phyloP scores from a whole-genome alignment of 1,139 yeast species.

The Hanseniaspora sp. region DNA sequence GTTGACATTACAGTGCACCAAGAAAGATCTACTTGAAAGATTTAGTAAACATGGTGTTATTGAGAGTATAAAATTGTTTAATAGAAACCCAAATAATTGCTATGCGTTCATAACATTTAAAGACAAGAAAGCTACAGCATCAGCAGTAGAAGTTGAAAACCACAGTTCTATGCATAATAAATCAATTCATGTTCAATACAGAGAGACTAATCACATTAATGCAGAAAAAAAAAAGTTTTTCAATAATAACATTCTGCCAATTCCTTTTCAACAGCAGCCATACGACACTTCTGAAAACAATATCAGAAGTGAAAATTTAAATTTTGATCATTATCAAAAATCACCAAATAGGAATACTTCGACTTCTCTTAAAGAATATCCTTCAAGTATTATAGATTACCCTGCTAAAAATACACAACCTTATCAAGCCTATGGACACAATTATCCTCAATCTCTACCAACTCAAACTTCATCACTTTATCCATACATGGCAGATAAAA shows the following conservation, averaged over 20 bases:
- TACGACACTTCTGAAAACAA: neutral
- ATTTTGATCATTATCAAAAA: no score
- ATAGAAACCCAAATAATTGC: constrained; percentile 39
- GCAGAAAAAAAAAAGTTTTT: constrained; percentile 18
- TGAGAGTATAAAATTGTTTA: constrained; percentile 39
- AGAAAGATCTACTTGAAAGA: constrained; percentile 44
- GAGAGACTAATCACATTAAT: constrained; percentile 43
- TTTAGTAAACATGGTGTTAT: constrained; percentile 61
- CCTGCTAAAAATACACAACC: no score
- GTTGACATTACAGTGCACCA: constrained; percentile 43
- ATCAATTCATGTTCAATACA: constrained; percentile 75
- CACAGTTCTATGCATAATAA: constrained; percentile 61
- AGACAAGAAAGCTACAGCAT: constrained; percentile 63
- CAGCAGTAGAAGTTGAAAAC: constrained; percentile 72
- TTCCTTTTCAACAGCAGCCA: neutral
- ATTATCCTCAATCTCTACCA: no score
- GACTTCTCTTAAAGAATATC: no score
- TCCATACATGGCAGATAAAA: no score
- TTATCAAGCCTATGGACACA: no score
- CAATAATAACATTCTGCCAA: neutral
- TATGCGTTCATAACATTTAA: constrained; percentile 65
- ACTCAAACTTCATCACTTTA: no score
- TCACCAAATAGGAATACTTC: no score
- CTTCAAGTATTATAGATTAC: no score
- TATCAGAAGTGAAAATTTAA: neutral